Evolutionary conservation across 306 rosid species (phyloP).

Genomic region (Castanea crenata): DNA sequence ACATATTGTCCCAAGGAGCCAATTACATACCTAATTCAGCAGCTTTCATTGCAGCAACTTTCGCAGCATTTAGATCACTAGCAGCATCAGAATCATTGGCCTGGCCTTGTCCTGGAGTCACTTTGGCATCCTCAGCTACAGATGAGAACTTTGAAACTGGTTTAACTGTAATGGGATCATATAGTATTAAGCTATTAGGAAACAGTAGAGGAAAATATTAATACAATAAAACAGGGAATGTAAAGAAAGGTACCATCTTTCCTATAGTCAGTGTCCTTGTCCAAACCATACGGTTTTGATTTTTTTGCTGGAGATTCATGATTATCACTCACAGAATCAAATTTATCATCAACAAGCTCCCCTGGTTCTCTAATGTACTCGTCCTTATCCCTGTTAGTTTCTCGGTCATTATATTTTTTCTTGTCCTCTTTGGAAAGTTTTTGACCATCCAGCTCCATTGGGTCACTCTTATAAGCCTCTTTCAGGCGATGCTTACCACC

Average conservation of each 20-base stretch:
- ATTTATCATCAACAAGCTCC: constrained; percentile 31
- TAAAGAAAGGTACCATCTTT: constrained; percentile 45
- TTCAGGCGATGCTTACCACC: constrained; percentile 31
- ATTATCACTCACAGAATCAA: constrained; percentile 32
- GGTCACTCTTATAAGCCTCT: constrained; percentile 53
- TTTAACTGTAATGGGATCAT: neutral
- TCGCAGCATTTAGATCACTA: constrained; percentile 71
- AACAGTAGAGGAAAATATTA: neutral
- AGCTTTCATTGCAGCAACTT: constrained; percentile 94
- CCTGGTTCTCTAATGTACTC: constrained; percentile 37
- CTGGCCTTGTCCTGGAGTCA: constrained; percentile 33
- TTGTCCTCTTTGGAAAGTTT: constrained; percentile 40
- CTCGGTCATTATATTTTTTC: constrained; percentile 41
- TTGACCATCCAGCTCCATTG: constrained; percentile 47
- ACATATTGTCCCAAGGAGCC: neutral
- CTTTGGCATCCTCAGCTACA: constrained; percentile 47
- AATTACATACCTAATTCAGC: constrained; percentile 77
- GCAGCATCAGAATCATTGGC: constrained; percentile 43
- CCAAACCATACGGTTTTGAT: constrained; percentile 41
- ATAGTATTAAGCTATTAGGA: neutral
- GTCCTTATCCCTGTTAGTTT: constrained; percentile 44
- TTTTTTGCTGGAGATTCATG: constrained; percentile 58
- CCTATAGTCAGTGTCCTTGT: constrained; percentile 40
- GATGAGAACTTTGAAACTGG: constrained; percentile 42
- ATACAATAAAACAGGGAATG: neutral